A percentile compares a stretch with the other conserved stretches of the same genome.
Conservation (phyloP, 768 basidiomycete genomes). For the Rhizopogon vulgaris region DNA sequence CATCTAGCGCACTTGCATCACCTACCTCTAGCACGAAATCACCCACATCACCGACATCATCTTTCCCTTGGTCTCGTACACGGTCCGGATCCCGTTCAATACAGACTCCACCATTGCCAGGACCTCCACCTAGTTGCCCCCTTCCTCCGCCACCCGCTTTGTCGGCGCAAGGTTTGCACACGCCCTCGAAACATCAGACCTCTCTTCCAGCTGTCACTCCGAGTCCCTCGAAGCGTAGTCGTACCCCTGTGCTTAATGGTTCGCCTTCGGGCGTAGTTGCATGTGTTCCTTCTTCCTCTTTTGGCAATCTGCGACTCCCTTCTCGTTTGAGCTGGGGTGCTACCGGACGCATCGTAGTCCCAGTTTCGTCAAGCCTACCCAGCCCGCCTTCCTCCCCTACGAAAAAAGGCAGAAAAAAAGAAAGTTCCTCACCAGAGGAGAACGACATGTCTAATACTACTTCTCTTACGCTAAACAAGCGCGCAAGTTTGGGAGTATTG, state of each 20-base stretch:
- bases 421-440: constrained; percentile 5
- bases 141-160: constrained; percentile 20
- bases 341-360: constrained; percentile 13
- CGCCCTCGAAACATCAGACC: background rate
- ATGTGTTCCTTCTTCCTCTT: constrained; percentile 11
- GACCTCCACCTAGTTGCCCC: constrained; percentile 23
- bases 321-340: constrained; percentile 26
- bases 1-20: background rate
- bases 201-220: constrained; percentile 1
- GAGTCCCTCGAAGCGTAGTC: constrained; percentile 20
- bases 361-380: constrained; percentile 10
- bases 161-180: background rate
- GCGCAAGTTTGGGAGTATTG: constrained; percentile 23
- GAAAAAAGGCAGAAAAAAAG: constrained; percentile 8
- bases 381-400: constrained; percentile 27
- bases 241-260: constrained; percentile 8
- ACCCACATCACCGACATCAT: constrained; percentile 1
- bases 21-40: constrained; percentile 5
- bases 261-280: background rate
- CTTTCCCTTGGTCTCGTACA: constrained; percentile 16
- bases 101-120: constrained; percentile 19
- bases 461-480: constrained; percentile 4
- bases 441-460: background rate
- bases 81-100: constrained; percentile 19
- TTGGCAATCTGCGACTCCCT: constrained; percentile 25